Base-by-base conservation (phyloP, 768 basidiomycete genomes). In the Russula earlei region DNA sequence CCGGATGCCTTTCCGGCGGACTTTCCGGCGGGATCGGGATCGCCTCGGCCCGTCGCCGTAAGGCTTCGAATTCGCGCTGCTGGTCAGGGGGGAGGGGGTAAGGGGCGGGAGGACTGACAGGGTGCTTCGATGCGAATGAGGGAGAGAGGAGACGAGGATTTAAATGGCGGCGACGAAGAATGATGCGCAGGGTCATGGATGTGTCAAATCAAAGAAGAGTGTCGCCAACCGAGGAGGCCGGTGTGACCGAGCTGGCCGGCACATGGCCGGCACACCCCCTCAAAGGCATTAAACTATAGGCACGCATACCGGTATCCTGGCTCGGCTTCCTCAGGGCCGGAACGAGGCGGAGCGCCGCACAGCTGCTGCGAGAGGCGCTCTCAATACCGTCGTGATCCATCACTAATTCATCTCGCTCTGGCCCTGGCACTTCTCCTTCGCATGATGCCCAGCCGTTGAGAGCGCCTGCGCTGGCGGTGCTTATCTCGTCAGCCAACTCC, bases 21-120 rank as follows among this genome's bases (percentile, higher is more conserved):
- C 31, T 38, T 12, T 19, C 6, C 11, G 33, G 63, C 56, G 34
- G 55, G 52, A 11, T 68, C 59, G 53, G n/a, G 9, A 54, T 76
- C 3, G 69, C 67, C 59, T 80, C 80, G 1, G 81, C 81, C n/a
- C 70, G 72, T 19, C 83, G 79, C 60, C 84, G 77, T 34, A 92
- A 83, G n/a, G 83, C 77, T 66, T 95, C 90, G 56, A 94, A 94
- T 68, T 93, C 89, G 52, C 80, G 81, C 66, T 95, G 92, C 55
- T 89, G 78, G 24, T 80, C 76, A 2, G 73, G 73, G 1, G 91
- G 87, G 14, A 95, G 79, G 0, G 86, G 78, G 2, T 85, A 86
- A 0, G 92, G 92, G 0, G 81, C 71, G 0, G 91, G 91, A 0
- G 81, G 76, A 49, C 73, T 75, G 25, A 84, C 66, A 0, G 65